A percentile compares a stretch with the other conserved stretches of the same genome.
Evolutionary conservation across 2,329 filamentous ascomycete species (phyloP).

Genomic region (Arthrobotrys musiformis): DNA sequence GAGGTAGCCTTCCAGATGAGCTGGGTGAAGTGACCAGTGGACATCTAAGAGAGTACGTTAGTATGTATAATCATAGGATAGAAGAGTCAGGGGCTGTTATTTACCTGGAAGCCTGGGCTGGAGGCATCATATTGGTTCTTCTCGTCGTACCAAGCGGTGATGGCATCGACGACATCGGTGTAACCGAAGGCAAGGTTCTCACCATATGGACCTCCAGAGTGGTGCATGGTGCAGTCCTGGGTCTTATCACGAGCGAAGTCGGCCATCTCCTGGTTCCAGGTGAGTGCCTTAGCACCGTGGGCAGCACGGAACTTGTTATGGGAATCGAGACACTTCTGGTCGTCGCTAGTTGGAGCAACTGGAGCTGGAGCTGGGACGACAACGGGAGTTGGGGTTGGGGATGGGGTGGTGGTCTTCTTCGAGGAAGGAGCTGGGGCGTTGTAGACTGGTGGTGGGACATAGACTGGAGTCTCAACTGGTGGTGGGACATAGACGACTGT

Average conservation of each 20-base stretch:
- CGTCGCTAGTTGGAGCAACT: constrained; percentile 55
- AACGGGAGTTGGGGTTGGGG: constrained; percentile 16
- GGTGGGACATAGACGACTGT: constrained; percentile 36
- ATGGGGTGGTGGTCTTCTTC: constrained; percentile 11
- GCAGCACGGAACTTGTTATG: constrained; percentile 90
- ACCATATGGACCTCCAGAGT: constrained; percentile 78
- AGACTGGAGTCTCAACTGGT: constrained; percentile 28
- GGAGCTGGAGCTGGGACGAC: constrained; percentile 30
- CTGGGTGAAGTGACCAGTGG: constrained; percentile 65
- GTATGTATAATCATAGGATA: background rate
- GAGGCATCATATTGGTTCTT: constrained; percentile 72
- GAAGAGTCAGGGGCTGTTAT: background rate
- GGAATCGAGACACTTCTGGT: constrained; percentile 69
- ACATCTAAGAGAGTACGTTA: constrained; percentile 30
- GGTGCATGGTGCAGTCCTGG: constrained; percentile 75
- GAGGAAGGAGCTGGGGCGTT: constrained; percentile 20
- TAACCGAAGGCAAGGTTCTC: constrained; percentile 88
- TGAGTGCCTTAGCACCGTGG: constrained; percentile 75
- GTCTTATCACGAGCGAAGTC: constrained; percentile 74
- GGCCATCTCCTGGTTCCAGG: constrained; percentile 74
- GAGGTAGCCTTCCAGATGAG: constrained; percentile 75
- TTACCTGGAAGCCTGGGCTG: constrained; percentile 67
- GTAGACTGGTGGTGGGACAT: constrained; percentile 36
- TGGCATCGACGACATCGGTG: constrained; percentile 73
- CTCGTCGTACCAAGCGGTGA: constrained; percentile 87